phyloP scores from a whole-genome alignment of 2,329 filamentous ascomycete genomes.

The Akanthomyces uredinophilus region DNA sequence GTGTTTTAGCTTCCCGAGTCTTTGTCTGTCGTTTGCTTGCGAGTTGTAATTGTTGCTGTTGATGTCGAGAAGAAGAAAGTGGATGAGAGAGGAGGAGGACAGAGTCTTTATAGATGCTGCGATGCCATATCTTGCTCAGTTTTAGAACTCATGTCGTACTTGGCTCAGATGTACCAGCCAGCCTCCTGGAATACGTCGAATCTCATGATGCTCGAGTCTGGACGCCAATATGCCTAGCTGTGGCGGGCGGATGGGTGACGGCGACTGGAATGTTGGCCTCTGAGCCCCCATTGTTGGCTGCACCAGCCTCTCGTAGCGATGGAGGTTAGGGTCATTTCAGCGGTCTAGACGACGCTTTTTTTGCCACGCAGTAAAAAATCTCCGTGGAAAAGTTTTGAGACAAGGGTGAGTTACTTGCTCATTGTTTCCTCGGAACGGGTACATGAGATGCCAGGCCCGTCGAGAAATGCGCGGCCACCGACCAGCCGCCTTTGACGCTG shows the following conservation, averaged over 20 bases:
- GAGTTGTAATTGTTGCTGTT: neutral
- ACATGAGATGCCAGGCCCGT: neutral
- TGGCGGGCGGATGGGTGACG: neutral
- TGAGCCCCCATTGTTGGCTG: constrained; percentile 1
- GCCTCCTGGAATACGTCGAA: neutral
- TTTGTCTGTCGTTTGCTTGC: neutral
- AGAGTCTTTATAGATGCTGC: neutral
- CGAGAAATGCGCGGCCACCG: neutral
- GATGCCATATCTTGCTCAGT: neutral
- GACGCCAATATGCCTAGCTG: neutral
- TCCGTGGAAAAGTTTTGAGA: neutral
- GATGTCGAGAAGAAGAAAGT: neutral
- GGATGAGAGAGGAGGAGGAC: neutral
- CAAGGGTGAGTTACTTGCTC: neutral
- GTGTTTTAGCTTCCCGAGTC: too few relatives aligned
- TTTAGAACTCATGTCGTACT: neutral
- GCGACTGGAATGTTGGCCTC: constrained; percentile 12
- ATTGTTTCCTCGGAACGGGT: neutral
- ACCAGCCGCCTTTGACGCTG: neutral
- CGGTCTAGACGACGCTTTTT: neutral
- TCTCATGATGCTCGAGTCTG: neutral
- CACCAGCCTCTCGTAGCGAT: constrained; percentile 6
- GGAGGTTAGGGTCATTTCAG: neutral
- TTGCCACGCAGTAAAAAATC: neutral
- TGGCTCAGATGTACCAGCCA: neutral